Percentiles rank a stretch among this genome's conserved stretches.
phyloP scores from a whole-genome alignment of 495 filamentous ascomycete species.

The Penicillium steckii region DNA sequence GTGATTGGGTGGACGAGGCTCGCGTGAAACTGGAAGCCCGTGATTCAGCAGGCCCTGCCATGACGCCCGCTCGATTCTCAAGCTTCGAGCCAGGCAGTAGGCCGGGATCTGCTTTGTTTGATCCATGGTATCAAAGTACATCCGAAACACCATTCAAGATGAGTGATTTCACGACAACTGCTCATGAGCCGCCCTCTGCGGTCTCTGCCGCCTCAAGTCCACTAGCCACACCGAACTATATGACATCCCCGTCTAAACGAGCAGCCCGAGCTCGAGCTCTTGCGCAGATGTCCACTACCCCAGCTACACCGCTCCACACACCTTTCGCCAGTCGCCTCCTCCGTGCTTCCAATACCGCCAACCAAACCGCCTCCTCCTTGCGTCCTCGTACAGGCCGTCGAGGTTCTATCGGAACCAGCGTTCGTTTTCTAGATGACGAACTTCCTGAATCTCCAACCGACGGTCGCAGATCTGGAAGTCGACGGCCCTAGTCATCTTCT shows the following conservation, averaged over 20 bases:
- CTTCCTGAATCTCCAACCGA: constrained; percentile 44
- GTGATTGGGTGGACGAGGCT: constrained; percentile 55
- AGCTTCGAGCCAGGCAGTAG: constrained; percentile 25
- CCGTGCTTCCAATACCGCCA: constrained; percentile 29
- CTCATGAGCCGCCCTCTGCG: constrained; percentile 31
- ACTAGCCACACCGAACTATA: constrained; percentile 50
- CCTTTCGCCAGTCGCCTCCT: constrained; percentile 47
- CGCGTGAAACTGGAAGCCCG: constrained; percentile 36
- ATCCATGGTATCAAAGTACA: constrained; percentile 37
- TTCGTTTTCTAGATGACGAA: constrained; percentile 46
- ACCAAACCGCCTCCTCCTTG: constrained; percentile 26
- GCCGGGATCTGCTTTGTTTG: constrained; percentile 39
- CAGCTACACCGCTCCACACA: constrained; percentile 45
- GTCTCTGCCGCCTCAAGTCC: constrained; percentile 40
- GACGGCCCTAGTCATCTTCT: constrained; percentile 27
- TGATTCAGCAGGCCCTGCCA: constrained; percentile 35
- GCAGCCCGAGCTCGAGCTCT: constrained; percentile 51
- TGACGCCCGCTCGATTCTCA: constrained; percentile 30
- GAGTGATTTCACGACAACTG: constrained; percentile 38
- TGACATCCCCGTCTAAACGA: constrained; percentile 58
- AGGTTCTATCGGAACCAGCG: constrained; percentile 38
- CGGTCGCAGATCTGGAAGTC: constrained; percentile 37
- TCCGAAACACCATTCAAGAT: constrained; percentile 50
- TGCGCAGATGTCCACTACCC: constrained; percentile 52
- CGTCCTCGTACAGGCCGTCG: constrained; percentile 31